phyloP scores from a whole-genome alignment of 2,329 filamentous ascomycete species.

The Ceratocystis smalleyi region DNA sequence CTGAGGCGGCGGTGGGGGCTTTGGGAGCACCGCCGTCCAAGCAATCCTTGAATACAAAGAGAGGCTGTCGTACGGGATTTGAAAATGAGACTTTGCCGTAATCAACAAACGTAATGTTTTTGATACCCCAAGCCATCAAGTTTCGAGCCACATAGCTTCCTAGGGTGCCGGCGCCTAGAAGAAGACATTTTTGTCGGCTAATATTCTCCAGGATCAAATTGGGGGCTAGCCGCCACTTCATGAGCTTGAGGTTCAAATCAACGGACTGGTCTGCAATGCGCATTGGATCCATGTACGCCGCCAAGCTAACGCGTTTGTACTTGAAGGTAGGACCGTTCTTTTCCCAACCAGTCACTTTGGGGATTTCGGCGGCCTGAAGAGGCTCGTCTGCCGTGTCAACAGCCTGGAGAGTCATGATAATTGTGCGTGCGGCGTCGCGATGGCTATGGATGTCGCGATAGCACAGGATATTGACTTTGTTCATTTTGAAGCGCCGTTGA shows the following conservation, averaged over 20 bases:
- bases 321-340: constrained; percentile 55
- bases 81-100: constrained; percentile 88
- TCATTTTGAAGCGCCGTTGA: constrained; percentile 62
- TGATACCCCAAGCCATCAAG: constrained; percentile 86
- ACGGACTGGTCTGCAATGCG: constrained; percentile 85
- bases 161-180: constrained; percentile 83
- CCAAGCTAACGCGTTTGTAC: constrained; percentile 64
- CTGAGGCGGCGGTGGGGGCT: constrained; percentile 63
- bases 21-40: constrained; percentile 71
- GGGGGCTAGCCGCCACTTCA: constrained; percentile 96
- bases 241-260: constrained; percentile 89
- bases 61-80: constrained; percentile 85
- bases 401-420: constrained; percentile 51
- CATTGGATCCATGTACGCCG: constrained; percentile 83
- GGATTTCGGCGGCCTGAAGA: constrained; percentile 39
- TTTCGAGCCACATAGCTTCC: constrained; percentile 89
- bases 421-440: constrained; percentile 65
- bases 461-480: constrained; percentile 68
- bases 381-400: not conserved
- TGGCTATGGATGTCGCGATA: constrained; percentile 71
- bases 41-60: constrained; percentile 85
- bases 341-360: constrained; percentile 93
- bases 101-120: constrained; percentile 90
- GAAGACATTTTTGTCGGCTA: constrained; percentile 75
- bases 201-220: constrained; percentile 74